A percentile compares a stretch with the other conserved stretches of the same genome.
phyloP scores from a whole-genome alignment of 2,329 filamentous ascomycete species.

The Trichoderma pleuroti region DNA sequence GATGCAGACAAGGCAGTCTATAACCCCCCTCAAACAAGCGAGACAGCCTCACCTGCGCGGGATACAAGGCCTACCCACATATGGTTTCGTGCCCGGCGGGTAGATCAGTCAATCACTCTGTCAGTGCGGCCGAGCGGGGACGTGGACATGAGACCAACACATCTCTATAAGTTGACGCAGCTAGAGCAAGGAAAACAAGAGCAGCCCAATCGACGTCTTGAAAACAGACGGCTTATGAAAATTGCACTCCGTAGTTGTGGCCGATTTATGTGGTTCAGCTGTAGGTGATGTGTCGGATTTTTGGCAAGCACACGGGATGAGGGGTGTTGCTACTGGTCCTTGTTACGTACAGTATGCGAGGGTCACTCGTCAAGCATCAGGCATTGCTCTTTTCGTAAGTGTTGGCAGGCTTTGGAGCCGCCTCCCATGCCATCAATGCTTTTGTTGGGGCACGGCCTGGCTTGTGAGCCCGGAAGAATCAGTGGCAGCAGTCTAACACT shows the following conservation, averaged over 20 bases:
- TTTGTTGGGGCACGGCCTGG: not conserved
- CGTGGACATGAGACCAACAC: not conserved
- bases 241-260: not conserved
- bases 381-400: not conserved
- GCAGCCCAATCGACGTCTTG: not conserved
- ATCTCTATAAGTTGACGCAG: not conserved
- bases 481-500: not conserved
- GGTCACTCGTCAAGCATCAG: not conserved
- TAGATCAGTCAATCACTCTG: conserved; percentile 17
- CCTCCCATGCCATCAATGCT: not conserved
- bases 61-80: not conserved
- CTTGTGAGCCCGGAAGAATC: not conserved
- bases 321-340: not conserved
- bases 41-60: not conserved
- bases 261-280: not conserved
- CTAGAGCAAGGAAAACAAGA: not conserved
- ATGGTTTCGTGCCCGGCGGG: conserved; percentile 6
- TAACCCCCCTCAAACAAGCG: not conserved
- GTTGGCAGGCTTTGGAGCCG: not conserved
- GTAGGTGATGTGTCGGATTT: conserved; percentile 23
- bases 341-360: not conserved
- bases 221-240: not conserved
- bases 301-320: not conserved
- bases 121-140: not conserved
- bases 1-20: not conserved